These are phyloP conservation scores for Akanthomyces muscarius DNA, from an alignment of 2,329 filamentous ascomycete genomes.

Conservation along the genomic window DNA sequence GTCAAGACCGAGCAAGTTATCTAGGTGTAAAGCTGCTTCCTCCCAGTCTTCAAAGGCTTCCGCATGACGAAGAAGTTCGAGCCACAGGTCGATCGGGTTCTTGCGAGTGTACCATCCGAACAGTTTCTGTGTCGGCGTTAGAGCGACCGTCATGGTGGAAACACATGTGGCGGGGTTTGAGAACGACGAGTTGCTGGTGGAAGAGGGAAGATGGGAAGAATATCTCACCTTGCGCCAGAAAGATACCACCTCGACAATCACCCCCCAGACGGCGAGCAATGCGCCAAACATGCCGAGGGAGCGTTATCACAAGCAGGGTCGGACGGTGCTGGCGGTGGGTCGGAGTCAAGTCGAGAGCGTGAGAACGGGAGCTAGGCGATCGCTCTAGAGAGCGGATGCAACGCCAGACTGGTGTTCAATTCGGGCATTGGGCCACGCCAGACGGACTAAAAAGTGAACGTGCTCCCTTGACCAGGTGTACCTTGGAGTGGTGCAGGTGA, in stretches of 20 bases:
- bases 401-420: conserved; percentile 8
- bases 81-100: conserved; percentile 61
- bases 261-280: conserved; percentile 48
- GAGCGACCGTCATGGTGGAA: conserved; percentile 19
- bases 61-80: conserved; percentile 62
- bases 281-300: conserved; percentile 40
- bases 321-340: conserved; percentile 11
- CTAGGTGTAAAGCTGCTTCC: conserved; percentile 75
- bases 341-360: neutral
- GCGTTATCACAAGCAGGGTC: conserved; percentile 29
- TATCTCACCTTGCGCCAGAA: conserved; percentile 59
- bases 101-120: conserved; percentile 63
- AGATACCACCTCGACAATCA: conserved; percentile 56
- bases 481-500: neutral
- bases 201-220: conserved; percentile 10
- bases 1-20: conserved; percentile 75
- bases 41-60: conserved; percentile 82
- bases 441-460: neutral
- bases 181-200: neutral
- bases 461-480: conserved; percentile 8
- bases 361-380: conserved; percentile 10
- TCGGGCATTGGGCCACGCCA: conserved; percentile 11
- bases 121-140: conserved; percentile 54
- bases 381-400: conserved; percentile 3
- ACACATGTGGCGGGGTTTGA: conserved; percentile 20